Conservation (phyloP, 257 asterid species). For the Fraxinus anomala region DNA sequence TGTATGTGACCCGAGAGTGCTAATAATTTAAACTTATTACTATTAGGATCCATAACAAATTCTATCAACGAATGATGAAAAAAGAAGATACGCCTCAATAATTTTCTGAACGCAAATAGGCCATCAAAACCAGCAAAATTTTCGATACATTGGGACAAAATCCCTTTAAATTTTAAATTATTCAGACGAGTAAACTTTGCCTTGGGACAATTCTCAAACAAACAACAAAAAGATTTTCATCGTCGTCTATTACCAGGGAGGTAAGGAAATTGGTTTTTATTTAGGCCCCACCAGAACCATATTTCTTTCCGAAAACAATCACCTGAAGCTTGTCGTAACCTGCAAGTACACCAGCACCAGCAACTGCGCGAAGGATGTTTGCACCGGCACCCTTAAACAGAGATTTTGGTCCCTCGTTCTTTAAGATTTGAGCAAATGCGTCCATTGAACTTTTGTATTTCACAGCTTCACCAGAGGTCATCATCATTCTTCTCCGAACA, state of each 20-base stretch:
- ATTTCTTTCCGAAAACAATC: too few relatives aligned
- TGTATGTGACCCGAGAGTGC: too few relatives aligned
- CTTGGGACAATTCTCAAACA: not conserved
- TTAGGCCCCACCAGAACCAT: conserved; percentile 17
- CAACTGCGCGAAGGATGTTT: conserved; percentile 19
- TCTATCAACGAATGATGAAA: too few relatives aligned
- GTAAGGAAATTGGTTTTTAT: not conserved
- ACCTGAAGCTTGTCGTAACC: conserved; percentile 17
- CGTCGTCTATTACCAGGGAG: conserved; percentile 14
- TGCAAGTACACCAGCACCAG: conserved; percentile 15
- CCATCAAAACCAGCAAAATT: too few relatives aligned
- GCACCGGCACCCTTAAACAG: conserved; percentile 22
- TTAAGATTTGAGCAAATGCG: conserved; percentile 10
- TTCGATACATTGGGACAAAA: not conserved
- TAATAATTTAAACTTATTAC: too few relatives aligned
- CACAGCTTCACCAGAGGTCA: conserved; percentile 22
- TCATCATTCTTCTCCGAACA: not conserved
- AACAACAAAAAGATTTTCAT: conserved; percentile 20
- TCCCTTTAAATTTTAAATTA: conserved; percentile 2
- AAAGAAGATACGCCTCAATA: too few relatives aligned
- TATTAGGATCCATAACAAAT: too few relatives aligned
- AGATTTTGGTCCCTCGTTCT: conserved; percentile 18
- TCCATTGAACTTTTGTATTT: conserved; percentile 10
- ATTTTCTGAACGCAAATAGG: too few relatives aligned
- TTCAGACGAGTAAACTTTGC: conserved; percentile 3